Percentiles rank a stretch among this genome's conserved stretches.
Evolutionary conservation across 2,329 filamentous ascomycete species (phyloP).

Genomic region (Colletotrichum destructivum): DNA sequence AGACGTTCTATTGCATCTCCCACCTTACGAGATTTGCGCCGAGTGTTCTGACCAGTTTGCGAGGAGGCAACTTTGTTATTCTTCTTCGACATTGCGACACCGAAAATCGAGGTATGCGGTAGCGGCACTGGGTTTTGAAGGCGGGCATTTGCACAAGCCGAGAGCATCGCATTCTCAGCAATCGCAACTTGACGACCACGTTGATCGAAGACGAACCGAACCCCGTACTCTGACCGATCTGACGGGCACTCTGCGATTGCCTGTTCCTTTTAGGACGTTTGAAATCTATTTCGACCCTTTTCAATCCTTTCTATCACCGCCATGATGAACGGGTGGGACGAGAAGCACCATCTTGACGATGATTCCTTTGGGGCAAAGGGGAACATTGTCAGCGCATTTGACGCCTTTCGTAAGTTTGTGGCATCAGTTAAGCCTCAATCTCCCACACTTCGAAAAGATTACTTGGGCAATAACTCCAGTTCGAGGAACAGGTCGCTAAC

Average conservation of each 20-base stretch:
- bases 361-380: conserved; percentile 84
- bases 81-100: neutral
- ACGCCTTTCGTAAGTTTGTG: conserved; percentile 88
- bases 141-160: conserved; percentile 41
- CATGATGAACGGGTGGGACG: conserved; percentile 84
- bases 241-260: neutral
- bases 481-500: conserved; percentile 43
- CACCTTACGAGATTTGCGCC: conserved; percentile 38
- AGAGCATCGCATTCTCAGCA: conserved; percentile 16
- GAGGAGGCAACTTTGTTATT: conserved; percentile 13
- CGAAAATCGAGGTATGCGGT: conserved; percentile 36
- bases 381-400: conserved; percentile 86
- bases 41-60: conserved; percentile 31
- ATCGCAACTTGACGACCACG: conserved; percentile 12
- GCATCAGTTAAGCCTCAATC: neutral
- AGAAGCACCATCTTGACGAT: conserved; percentile 78
- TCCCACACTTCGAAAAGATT: neutral
- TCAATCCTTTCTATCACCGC: neutral
- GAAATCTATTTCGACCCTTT: neutral
- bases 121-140: conserved; percentile 18
- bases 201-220: conserved; percentile 1
- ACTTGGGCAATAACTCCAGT: neutral
- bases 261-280: neutral
- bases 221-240: neutral
- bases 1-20: conserved; percentile 18